These are phyloP conservation scores for Patellifolia procumbens DNA, from an alignment of 179 eudicot genomes.

Conservation along the genomic window DNA sequence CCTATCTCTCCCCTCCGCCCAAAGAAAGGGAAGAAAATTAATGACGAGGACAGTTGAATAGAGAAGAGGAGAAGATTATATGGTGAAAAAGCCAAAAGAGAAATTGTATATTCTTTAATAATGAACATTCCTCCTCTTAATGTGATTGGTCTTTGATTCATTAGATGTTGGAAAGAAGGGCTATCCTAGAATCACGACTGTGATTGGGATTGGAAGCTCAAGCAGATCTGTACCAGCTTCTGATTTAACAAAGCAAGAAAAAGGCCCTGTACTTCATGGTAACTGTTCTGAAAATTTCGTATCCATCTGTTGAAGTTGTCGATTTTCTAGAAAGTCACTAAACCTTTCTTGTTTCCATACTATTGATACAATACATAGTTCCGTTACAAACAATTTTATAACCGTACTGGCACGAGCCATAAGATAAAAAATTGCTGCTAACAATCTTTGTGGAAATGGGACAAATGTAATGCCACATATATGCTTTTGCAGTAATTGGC, in stretches of 20 bases:
- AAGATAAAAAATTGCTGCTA: background rate
- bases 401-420: background rate
- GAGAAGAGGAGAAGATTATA: too few relatives aligned
- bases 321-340: background rate
- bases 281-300: conserved; percentile 19
- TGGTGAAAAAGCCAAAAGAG: background rate
- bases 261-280: conserved; percentile 60
- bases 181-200: conserved; percentile 36
- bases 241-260: conserved; percentile 48
- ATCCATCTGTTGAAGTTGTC: background rate
- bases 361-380: too few relatives aligned
- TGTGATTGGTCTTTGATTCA: conserved; percentile 39
- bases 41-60: background rate
- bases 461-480: background rate
- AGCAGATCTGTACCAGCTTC: conserved; percentile 41
- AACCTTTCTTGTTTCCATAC: background rate
- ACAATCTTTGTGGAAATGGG: background rate
- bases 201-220: conserved; percentile 50
- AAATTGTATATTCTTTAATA: background rate
- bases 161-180: conserved; percentile 57
- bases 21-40: background rate
- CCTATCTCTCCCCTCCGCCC: background rate
- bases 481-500: background rate
- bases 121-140: conserved; percentile 27
- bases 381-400: too few relatives aligned